Percentiles rank a stretch among this genome's conserved stretches.
Evolutionary conservation across 495 filamentous ascomycete genomes (phyloP).

Genomic region (Stereocaulon alpinum): DNA sequence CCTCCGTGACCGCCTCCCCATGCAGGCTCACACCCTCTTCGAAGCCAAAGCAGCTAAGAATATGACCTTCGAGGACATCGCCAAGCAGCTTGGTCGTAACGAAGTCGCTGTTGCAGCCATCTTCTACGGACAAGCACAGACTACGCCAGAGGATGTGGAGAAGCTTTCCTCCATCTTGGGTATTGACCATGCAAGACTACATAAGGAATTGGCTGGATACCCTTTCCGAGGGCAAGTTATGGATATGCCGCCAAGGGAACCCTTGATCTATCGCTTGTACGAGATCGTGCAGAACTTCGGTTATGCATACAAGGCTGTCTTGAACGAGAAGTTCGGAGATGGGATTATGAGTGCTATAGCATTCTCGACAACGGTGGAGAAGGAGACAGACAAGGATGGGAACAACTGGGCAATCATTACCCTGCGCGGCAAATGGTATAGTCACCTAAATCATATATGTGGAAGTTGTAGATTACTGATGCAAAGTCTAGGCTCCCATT

Average conservation of each 20-base stretch:
- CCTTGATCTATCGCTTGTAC: slow-evolving; percentile 86
- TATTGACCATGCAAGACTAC: slow-evolving; percentile 47
- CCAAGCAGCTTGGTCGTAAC: slow-evolving; percentile 61
- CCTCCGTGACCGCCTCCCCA: slow-evolving; percentile 46
- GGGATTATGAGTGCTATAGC: slow-evolving; percentile 97
- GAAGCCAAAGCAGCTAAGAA: slow-evolving; percentile 64
- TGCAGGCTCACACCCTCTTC: slow-evolving; percentile 69
- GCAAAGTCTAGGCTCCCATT: slow-evolving; percentile 47
- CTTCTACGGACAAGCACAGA: slow-evolving; percentile 87
- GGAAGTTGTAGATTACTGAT: slow-evolving; percentile 4
- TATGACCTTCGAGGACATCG: slow-evolving; percentile 76
- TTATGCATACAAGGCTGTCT: slow-evolving; percentile 87
- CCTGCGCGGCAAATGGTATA: slow-evolving; percentile 83
- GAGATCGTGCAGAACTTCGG: slow-evolving; percentile 99
- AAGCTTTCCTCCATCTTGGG: slow-evolving; percentile 59
- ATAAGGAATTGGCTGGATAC: slow-evolving; percentile 54
- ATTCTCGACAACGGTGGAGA: slow-evolving; percentile 89
- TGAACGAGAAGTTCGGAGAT: slow-evolving; percentile 99
- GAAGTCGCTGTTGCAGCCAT: slow-evolving; percentile 88
- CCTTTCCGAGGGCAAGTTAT: slow-evolving; percentile 76
- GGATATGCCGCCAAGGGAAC: slow-evolving; percentile 91
- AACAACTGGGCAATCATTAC: slow-evolving; percentile 84
- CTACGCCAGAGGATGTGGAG: slow-evolving; percentile 65
- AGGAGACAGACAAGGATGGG: slow-evolving; percentile 81
- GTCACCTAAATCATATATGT: slow-evolving; percentile 22